A percentile compares a stretch with the other conserved stretches of the same genome.
Evolutionary conservation across 768 basidiomycete genomes (phyloP).

Genomic region (Collybia sordida): DNA sequence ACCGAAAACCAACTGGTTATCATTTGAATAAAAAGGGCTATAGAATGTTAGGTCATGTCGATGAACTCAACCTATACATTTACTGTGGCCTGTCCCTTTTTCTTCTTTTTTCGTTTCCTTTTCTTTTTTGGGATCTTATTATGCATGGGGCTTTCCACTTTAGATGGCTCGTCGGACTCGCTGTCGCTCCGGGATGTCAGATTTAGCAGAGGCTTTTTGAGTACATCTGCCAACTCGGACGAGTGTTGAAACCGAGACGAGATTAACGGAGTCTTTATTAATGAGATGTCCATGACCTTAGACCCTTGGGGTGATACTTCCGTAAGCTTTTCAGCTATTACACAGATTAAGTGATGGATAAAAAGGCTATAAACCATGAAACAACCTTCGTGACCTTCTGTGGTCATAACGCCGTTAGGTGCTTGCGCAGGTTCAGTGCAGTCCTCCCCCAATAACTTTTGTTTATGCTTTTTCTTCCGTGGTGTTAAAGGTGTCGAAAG

Average conservation of each 20-base stretch:
- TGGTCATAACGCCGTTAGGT: no score
- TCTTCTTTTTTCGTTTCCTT: conserved; percentile 46
- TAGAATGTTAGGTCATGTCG: no score
- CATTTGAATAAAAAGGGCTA: no score
- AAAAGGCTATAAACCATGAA: no score
- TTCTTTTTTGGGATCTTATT: conserved; percentile 46
- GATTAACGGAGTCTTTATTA: conserved; percentile 10
- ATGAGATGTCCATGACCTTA: conserved; percentile 14
- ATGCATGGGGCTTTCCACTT: conserved; percentile 9
- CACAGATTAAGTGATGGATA: not conserved
- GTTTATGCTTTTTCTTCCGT: conserved; percentile 7
- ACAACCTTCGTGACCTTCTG: no score
- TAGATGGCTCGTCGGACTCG: conserved; percentile 28
- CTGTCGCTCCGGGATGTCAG: conserved; percentile 43
- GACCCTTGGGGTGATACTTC: conserved; percentile 2
- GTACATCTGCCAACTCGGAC: conserved; percentile 19
- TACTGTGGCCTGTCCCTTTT: not conserved
- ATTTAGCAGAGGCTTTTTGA: conserved; percentile 52
- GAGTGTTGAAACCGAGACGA: conserved; percentile 8
- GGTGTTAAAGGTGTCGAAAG: conserved; percentile 4
- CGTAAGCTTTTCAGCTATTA: not conserved
- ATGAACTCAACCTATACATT: no score
- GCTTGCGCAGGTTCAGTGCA: not conserved
- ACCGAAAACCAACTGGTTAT: no score
- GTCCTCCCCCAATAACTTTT: not conserved